Base-by-base conservation (phyloP, 2,329 filamentous ascomycete species). In the Cladophialophora bantiana region DNA sequence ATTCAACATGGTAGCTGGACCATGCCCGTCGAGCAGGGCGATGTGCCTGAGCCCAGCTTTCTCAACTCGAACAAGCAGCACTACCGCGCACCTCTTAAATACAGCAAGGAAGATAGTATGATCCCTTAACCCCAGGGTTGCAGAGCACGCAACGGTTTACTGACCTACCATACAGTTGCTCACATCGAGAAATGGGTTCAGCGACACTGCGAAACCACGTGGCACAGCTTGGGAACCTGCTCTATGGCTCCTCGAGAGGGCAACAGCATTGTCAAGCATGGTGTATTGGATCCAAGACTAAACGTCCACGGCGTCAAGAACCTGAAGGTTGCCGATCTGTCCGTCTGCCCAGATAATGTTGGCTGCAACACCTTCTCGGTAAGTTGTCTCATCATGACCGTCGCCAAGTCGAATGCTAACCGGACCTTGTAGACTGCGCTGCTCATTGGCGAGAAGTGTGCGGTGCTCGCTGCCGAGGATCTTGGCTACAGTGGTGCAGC, bases 261-360 rank as follows among this genome's bases (percentile, higher is more conserved):
- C 67, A 94, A 93, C 81, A 89, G 86, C 73, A 91, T 94, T 74
- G 90, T 93, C 77, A 91, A 90, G 81, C 89, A 93, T 74, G 90
- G 90, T 67, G 90, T 93, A 0, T 79, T 93, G 42, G 90, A 93
- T 75, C 89, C 92, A 78, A 86, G 90, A 67, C 84, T 93, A 64
- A 93, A 92, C 72, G 90, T 93, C 2, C 89, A 93, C 75, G 90
- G 90, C 59, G 89, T 92, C 71, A 85, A 91, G 82, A 88, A 89
- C 15, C 84, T 93, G 73, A 93, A 93, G 84, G 90, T 93, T 31
- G 89, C 89, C 12, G 90, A 93, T 77, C 78, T 93, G 53, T 88
- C 85, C 59, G 91, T 93, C 81, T 93, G 90, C 78, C 90, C 90
- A 0, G 90, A 93, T 77, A 93, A 93, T 70, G 90, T 93, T 26